Percentiles rank a stretch among this genome's conserved stretches.
These are phyloP conservation scores for Leccinum rimulosum DNA, from an alignment of 768 basidiomycete genomes.

Conservation along the genomic window DNA sequence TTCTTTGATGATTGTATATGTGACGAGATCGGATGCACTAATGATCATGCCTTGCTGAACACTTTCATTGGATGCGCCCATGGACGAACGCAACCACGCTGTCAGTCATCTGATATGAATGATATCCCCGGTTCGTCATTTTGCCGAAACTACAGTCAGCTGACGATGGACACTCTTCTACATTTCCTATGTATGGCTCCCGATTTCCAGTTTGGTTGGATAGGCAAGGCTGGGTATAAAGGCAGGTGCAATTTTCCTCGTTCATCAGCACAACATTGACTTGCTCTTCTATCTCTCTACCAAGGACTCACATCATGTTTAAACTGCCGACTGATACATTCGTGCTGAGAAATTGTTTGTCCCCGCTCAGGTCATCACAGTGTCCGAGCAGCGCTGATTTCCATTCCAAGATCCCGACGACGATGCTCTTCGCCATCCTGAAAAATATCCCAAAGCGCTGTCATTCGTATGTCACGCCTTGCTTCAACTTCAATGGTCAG, in stretches of 20 bases:
- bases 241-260: background rate
- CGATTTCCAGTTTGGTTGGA: background rate
- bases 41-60: no score
- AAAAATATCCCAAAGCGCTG: background rate
- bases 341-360: constrained; percentile 8
- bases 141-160: no score
- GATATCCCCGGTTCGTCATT: no score
- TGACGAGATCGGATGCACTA: no score
- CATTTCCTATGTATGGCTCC: no score
- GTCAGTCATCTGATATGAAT: no score
- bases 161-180: no score
- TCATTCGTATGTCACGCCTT: background rate
- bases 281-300: background rate
- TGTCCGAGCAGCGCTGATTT: background rate
- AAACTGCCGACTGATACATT: background rate
- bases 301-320: background rate
- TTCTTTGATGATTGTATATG: no score
- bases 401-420: background rate
- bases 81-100: no score
- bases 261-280: background rate
- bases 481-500: background rate
- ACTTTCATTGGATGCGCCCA: no score
- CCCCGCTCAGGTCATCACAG: background rate
- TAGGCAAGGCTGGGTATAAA: constrained; percentile 2
- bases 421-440: background rate